Percentiles rank a stretch among this genome's conserved stretches.
Evolutionary conservation across 352 stramenopile species (phyloP).

Genomic region (Phytopythium mirpurense): DNA sequence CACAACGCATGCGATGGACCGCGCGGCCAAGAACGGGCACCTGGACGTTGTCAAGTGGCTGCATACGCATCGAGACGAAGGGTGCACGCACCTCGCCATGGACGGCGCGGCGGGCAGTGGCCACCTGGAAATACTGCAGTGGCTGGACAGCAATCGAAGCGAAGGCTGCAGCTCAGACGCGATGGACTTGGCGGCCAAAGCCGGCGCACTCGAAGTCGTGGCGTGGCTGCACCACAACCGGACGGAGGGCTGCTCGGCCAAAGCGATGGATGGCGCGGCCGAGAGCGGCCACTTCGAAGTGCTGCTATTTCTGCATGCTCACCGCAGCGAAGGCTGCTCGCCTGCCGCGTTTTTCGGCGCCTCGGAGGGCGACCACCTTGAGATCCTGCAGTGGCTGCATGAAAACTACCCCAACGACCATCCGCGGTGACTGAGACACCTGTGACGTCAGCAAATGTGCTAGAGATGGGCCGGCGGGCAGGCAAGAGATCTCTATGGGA

Average conservation of each 20-base stretch:
- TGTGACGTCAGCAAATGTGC: conserved; percentile 3
- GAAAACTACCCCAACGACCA: conserved; percentile 18
- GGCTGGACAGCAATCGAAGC: conserved; percentile 5
- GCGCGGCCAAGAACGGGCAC: conserved; percentile 6
- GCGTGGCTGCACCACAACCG: conserved; percentile 17
- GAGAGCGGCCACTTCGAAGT: conserved; percentile 19
- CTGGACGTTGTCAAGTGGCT: conserved; percentile 6
- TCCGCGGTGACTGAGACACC: conserved; percentile 6
- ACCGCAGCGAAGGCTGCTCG: conserved; percentile 17
- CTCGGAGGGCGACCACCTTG: conserved; percentile 11
- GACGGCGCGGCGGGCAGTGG: conserved; percentile 4
- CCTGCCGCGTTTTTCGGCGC: conserved; percentile 22
- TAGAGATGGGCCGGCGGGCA: background rate
- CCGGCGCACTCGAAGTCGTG: conserved; percentile 17
- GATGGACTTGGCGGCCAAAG: conserved; percentile 17
- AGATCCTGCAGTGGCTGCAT: conserved; percentile 23
- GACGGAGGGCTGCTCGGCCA: conserved; percentile 15
- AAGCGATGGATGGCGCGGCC: conserved; percentile 24
- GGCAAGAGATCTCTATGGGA: too few relatives aligned
- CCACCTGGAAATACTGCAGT: conserved; percentile 2
- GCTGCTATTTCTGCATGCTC: conserved; percentile 17
- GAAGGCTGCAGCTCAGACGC: conserved; percentile 14
- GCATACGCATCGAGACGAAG: background rate
- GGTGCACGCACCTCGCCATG: conserved; percentile 7
- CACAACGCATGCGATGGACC: conserved; percentile 4